Conservation (phyloP, 768 basidiomycete genomes). For the Gautieria morchelliformis region DNA sequence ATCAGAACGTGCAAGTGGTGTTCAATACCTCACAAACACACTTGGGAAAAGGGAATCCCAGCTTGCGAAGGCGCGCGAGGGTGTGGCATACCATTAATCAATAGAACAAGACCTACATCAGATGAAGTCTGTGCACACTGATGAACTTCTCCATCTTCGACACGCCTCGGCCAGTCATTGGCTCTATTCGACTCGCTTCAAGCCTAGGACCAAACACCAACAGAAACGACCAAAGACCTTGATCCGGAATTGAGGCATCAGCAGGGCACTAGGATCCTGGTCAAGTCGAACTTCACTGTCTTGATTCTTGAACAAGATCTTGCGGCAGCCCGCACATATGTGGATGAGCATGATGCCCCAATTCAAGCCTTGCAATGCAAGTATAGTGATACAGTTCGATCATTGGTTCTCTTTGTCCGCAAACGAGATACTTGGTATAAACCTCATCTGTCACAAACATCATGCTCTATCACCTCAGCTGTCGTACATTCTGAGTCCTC, state of each 20-base stretch:
- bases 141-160: background rate
- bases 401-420: conserved; percentile 62
- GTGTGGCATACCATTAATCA: background rate
- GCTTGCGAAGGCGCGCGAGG: background rate
- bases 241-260: background rate
- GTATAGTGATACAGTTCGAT: conserved; percentile 29
- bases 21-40: background rate
- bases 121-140: background rate
- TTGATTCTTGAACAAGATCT: conserved; percentile 13
- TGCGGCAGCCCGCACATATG: no score
- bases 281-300: background rate
- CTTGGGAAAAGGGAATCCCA: background rate
- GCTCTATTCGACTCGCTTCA: no score
- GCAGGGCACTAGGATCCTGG: background rate
- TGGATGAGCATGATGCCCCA: conserved; percentile 85
- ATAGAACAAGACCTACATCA: background rate
- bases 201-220: background rate
- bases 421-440: conserved; percentile 89
- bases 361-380: conserved; percentile 46
- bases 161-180: background rate
- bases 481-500: conserved; percentile 15
- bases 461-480: conserved; percentile 26
- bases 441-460: conserved; percentile 40
- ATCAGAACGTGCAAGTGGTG: background rate
- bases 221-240: background rate